A percentile compares a stretch with the other conserved stretches of the same genome.
These are phyloP conservation scores for Rheum nobile DNA, from an alignment of 148 eudicot genomes.

Conservation along the genomic window DNA sequence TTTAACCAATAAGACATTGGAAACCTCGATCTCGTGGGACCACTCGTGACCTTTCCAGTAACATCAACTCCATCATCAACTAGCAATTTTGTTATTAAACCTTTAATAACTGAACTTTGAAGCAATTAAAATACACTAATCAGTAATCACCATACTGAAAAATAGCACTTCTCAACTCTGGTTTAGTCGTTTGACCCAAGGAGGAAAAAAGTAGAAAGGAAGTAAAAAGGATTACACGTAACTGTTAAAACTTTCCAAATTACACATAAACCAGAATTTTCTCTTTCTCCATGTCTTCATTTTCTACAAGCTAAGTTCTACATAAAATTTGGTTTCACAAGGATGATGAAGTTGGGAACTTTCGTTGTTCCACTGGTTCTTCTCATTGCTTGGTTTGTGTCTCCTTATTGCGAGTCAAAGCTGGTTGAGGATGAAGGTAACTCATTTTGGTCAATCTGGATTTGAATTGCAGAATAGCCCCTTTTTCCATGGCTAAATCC, in stretches of 20 bases:
- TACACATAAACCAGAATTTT: neutral
- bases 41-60: neutral
- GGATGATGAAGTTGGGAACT: neutral
- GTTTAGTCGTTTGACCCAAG: neutral
- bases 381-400: constrained; percentile 12
- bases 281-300: neutral
- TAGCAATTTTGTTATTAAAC: too few relatives aligned
- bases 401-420: constrained; percentile 14
- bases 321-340: neutral
- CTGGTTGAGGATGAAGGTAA: constrained; percentile 21
- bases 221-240: neutral
- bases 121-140: neutral
- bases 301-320: neutral
- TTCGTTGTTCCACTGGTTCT: constrained; percentile 10
- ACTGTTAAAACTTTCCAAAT: neutral
- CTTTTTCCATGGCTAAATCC: neutral
- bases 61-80: too few relatives aligned
- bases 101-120: neutral
- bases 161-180: neutral
- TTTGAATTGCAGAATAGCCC: neutral
- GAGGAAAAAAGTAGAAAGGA: too few relatives aligned
- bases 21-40: neutral
- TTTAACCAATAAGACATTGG: too few relatives aligned
- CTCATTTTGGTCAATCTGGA: neutral
- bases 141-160: too few relatives aligned